Evolutionary conservation across 2,329 filamentous ascomycete genomes (phyloP).

Genomic region (Aspergillus aculeatinus): DNA sequence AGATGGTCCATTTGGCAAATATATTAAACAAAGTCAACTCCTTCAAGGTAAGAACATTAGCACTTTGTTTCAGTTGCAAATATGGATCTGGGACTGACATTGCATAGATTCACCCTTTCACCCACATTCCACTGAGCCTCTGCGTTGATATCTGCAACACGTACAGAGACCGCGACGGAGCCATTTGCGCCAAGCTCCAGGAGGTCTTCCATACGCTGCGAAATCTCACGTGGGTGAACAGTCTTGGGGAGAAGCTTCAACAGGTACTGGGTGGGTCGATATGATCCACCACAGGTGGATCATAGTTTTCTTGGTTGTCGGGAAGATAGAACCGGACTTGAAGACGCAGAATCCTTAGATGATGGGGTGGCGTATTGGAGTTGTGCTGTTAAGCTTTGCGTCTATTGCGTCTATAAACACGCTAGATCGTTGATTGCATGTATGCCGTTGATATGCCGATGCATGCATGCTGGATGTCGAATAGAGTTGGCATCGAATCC

Average conservation of each 20-base stretch:
- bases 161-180: background rate
- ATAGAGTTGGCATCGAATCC: background rate
- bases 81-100: background rate
- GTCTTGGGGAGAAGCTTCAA: background rate
- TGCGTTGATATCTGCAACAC: constrained; percentile 1
- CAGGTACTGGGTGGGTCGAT: too few species aligned
- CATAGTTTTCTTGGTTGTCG: too few species aligned
- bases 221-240: background rate
- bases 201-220: background rate
- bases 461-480: background rate
- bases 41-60: constrained; percentile 11
- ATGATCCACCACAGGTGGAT: too few species aligned
- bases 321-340: too few species aligned
- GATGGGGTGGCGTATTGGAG: too few species aligned
- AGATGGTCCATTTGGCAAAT: constrained; percentile 15
- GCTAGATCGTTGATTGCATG: too few species aligned
- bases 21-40: constrained; percentile 10
- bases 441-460: background rate
- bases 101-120: constrained; percentile 5
- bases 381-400: too few species aligned
- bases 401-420: too few species aligned
- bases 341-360: too few species aligned
- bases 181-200: background rate
- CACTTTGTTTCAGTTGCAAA: background rate
- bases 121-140: constrained; percentile 2